Evolutionary conservation across 2,329 filamentous ascomycete genomes (phyloP).

Genomic region (Leptosphaerulina australis): DNA sequence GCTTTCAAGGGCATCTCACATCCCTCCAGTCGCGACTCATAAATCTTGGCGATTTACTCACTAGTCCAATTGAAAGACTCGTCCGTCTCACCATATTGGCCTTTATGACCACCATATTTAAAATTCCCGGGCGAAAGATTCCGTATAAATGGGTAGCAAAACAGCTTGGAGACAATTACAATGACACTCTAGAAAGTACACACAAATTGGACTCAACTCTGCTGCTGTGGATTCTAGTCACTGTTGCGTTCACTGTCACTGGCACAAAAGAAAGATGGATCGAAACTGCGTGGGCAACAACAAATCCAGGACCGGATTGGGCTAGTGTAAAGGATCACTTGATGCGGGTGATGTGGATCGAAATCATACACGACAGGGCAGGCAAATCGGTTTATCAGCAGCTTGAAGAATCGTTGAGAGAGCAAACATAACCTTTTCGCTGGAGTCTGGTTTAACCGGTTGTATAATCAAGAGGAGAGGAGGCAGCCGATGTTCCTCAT

Average conservation of each 20-base stretch:
- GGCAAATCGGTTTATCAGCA: constrained; percentile 4
- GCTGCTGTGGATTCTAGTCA: background rate
- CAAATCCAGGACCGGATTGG: constrained; percentile 5
- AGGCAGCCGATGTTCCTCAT: no score
- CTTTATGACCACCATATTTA: constrained; percentile 21
- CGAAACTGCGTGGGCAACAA: constrained; percentile 1
- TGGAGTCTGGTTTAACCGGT: no score
- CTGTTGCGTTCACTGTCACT: background rate
- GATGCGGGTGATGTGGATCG: constrained; percentile 21
- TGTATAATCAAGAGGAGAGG: no score
- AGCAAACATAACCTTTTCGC: no score
- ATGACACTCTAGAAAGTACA: no score
- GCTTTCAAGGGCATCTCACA: constrained; percentile 19
- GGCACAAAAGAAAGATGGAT: background rate
- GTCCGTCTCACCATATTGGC: no score
- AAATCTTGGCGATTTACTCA: constrained; percentile 17
- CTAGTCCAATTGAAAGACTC: no score
- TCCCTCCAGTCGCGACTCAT: constrained; percentile 23
- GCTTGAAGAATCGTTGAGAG: background rate
- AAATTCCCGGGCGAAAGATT: background rate
- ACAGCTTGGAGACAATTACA: background rate
- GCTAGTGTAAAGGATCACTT: constrained; percentile 1
- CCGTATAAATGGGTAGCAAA: background rate
- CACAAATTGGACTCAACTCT: background rate
- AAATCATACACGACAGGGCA: constrained; percentile 15